These are phyloP conservation scores for Penicillium crystallinum DNA, from an alignment of 495 filamentous ascomycete genomes.

Conservation along the genomic window DNA sequence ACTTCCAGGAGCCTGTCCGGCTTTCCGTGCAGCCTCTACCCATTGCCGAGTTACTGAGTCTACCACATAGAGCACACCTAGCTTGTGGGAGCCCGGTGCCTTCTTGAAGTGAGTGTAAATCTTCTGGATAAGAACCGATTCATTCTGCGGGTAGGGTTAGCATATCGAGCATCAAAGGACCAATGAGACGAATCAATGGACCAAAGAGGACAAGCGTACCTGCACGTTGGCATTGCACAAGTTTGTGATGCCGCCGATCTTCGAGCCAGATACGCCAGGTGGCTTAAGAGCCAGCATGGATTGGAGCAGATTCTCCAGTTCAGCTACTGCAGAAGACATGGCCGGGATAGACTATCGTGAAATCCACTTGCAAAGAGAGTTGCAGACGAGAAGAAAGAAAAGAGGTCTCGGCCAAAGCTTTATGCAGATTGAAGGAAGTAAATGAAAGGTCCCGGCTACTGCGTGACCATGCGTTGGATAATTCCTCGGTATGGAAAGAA, in stretches of 20 bases:
- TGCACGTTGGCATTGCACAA: conserved; percentile 88
- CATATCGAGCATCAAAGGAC: background rate
- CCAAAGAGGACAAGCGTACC: conserved; percentile 53
- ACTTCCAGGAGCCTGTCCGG: conserved; percentile 72
- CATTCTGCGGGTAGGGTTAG: conserved; percentile 64
- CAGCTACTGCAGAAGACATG: conserved; percentile 82
- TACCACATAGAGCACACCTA: conserved; percentile 99
- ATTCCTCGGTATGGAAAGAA: background rate
- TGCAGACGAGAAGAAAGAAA: conserved; percentile 2
- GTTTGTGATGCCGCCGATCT: conserved; percentile 77
- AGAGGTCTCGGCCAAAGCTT: background rate
- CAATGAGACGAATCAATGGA: conserved; percentile 1
- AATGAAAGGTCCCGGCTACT: conserved; percentile 1
- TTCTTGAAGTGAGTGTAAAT: conserved; percentile 97
- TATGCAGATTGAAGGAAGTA: background rate
- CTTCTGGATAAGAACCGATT: conserved; percentile 92
- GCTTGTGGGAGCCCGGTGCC: conserved; percentile 88
- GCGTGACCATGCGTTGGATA: background rate
- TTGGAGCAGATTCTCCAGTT: conserved; percentile 84
- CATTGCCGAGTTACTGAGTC: conserved; percentile 99
- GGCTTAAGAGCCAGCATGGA: conserved; percentile 87
- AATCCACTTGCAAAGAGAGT: conserved; percentile 6
- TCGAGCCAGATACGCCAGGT: conserved; percentile 86
- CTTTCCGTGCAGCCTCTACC: conserved; percentile 88
- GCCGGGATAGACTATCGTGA: conserved; percentile 9